A percentile compares a stretch with the other conserved stretches of the same genome.
Conservation (phyloP, 2,329 filamentous ascomycete genomes). For the Fusarium domesticum region DNA sequence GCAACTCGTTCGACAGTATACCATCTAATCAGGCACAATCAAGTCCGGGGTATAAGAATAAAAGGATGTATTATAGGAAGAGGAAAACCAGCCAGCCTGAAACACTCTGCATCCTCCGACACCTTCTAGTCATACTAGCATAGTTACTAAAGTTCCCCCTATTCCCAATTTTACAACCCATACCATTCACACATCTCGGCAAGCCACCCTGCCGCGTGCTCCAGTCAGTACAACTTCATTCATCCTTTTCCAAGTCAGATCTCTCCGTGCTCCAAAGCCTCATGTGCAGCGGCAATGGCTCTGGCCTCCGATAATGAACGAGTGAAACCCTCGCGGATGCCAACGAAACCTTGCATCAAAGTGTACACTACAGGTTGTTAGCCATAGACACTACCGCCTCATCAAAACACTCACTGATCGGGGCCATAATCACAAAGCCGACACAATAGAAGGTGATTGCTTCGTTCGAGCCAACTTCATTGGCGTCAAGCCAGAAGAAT, state of each 20-base stretch:
- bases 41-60: no score
- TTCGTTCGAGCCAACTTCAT: slow-evolving; percentile 42
- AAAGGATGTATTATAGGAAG: no score
- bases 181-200: no score
- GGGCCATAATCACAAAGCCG: slow-evolving; percentile 44
- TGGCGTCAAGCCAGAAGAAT: slow-evolving; percentile 52
- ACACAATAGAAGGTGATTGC: slow-evolving; percentile 44
- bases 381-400: neutral
- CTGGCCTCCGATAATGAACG: slow-evolving; percentile 26
- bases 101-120: no score
- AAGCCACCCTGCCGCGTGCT: neutral
- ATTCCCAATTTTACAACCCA: no score
- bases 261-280: slow-evolving; percentile 20
- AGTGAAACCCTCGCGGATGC: slow-evolving; percentile 45
- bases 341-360: slow-evolving; percentile 48
- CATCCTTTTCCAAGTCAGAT: neutral
- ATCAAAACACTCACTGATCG: slow-evolving; percentile 40
- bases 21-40: no score
- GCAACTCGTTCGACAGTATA: no score
- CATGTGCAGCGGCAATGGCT: slow-evolving; percentile 24
- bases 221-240: no score
- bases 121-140: no score
- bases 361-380: slow-evolving; percentile 42
- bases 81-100: no score
- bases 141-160: no score